Evolutionary conservation across 2,329 filamentous ascomycete species (phyloP), one percentile per base, ranked within the genome.

Genomic region (Metarhizium rileyi): DNA sequence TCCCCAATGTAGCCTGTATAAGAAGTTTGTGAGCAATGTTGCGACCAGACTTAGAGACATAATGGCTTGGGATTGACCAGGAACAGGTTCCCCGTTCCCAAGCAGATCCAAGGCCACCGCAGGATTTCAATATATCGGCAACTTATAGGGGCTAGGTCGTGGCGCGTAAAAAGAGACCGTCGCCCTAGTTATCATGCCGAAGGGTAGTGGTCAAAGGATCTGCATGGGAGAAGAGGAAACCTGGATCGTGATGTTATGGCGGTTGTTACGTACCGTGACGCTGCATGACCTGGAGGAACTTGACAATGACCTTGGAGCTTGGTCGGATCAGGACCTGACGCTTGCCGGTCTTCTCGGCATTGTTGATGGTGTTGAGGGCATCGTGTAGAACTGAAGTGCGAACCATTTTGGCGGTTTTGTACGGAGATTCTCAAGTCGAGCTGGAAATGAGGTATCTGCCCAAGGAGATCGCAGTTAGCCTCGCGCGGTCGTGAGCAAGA

Each of bases 161-260:
- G 74, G 78, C 73, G 77, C 70, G 60, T 60, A 16, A 59, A 71
- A 80, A 81, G n/a, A 33, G 84, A 91, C 84, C 83, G 82, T 89
- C 84, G 86, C 88, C 70, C 91, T 95, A 98, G 93, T 97, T 97
- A 97, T 97, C 89, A 96, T 86, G 86, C 90, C 91, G 93, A 93
- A 84, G 66, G 14, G 14, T 42, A 46, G 42, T 41, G 51, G 42
- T 33, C 23, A 63, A 59, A 59, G 46, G 45, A 52, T 49, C 51
- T 49, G 50, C 26, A 5, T 47, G 47, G 26, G 28, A 30, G 23
- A 40, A 38, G n/a, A 14, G n/a, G n/a, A 20, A 28, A 25, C 1
- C 26, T 5, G 14, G 22, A 23, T 18, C 7, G 44, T 18, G 27
- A 38, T 50, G 26, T 38, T 2, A 26, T 16, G 6, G 3, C n/a